These are phyloP conservation scores for Allium cepa DNA, from an alignment of 106 monocot species.

Conservation along the genomic window DNA sequence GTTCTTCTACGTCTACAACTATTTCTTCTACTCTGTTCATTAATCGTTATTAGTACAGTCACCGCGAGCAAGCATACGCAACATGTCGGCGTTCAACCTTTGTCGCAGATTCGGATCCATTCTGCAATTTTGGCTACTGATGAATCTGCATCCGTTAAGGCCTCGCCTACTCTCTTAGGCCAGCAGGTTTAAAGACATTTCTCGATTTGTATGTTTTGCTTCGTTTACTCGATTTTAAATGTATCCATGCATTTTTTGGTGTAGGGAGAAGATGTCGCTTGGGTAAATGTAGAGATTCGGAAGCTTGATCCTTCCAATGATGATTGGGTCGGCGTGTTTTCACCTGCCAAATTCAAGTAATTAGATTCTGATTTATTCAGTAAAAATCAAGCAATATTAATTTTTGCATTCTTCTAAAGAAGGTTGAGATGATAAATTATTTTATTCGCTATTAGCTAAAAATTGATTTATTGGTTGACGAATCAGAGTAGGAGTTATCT, in stretches of 20 bases:
- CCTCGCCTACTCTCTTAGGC: constrained; percentile 60
- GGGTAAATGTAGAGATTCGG: constrained; percentile 45
- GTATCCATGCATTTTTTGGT: not conserved
- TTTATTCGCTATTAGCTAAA: no score
- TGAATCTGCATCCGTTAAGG: constrained; percentile 37
- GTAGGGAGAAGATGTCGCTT: constrained; percentile 63
- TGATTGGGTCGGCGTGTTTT: constrained; percentile 97
- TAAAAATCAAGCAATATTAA: not conserved
- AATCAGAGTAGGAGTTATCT: no score
- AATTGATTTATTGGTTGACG: no score
- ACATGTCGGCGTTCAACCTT: constrained; percentile 52
- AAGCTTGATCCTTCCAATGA: constrained; percentile 23
- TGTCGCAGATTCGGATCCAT: constrained; percentile 58
- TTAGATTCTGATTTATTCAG: not conserved
- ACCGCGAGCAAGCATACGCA: constrained; percentile 5
- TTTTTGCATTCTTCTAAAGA: no score
- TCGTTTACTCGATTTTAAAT: not conserved
- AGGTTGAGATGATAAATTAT: no score
- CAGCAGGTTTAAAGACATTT: no score
- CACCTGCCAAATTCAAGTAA: constrained; percentile 87
- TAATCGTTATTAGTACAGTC: not conserved
- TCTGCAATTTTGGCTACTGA: constrained; percentile 36
- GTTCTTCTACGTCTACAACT: not conserved
- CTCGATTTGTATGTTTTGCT: constrained; percentile 4
- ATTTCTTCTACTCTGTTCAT: not conserved